phyloP scores from a whole-genome alignment of 1,139 yeast species.

The Suhomyces panamericanus region DNA sequence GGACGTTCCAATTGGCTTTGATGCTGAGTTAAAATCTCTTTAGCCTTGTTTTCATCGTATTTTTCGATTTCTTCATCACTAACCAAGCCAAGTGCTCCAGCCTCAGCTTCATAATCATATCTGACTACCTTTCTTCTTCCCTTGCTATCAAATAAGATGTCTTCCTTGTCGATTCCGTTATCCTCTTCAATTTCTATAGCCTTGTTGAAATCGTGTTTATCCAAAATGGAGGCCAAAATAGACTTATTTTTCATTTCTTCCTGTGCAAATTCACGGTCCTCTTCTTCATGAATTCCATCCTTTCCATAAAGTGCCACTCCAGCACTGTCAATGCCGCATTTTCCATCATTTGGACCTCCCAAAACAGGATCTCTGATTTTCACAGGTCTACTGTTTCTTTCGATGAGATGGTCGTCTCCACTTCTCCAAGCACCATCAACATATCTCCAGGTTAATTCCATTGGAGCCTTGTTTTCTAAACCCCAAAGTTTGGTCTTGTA shows the following conservation, averaged over 20 bases:
- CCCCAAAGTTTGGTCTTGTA: conserved; percentile 90
- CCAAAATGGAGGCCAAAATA: conserved; percentile 54
- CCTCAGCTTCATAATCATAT: conserved; percentile 42
- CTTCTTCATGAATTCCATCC: conserved; percentile 25
- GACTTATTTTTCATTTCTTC: conserved; percentile 39
- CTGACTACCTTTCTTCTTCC: conserved; percentile 39
- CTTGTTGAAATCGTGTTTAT: conserved; percentile 58
- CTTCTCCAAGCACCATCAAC: conserved; percentile 76
- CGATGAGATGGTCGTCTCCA: conserved; percentile 78
- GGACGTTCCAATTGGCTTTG: conserved; percentile 25
- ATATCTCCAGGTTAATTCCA: conserved; percentile 65
- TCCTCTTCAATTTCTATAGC: conserved; percentile 55
- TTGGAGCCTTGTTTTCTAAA: conserved; percentile 59
- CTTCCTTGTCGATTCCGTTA: conserved; percentile 38
- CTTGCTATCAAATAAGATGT: conserved; percentile 50
- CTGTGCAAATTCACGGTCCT: conserved; percentile 22
- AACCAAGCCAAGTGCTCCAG: conserved; percentile 18
- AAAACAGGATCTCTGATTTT: conserved; percentile 3
- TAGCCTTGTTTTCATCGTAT: conserved; percentile 18
- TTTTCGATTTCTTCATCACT: conserved; percentile 21
- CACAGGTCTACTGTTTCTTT: conserved; percentile 35
- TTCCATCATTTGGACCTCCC: conserved; percentile 12
- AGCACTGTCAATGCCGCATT: conserved; percentile 28
- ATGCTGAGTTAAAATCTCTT: conserved; percentile 25
- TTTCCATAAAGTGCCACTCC: conserved; percentile 22